Percentiles rank a stretch among this genome's conserved stretches.
Evolutionary conservation across 108 stramenopile species (phyloP).

Genomic region (Asterionellopsis glacialis): DNA sequence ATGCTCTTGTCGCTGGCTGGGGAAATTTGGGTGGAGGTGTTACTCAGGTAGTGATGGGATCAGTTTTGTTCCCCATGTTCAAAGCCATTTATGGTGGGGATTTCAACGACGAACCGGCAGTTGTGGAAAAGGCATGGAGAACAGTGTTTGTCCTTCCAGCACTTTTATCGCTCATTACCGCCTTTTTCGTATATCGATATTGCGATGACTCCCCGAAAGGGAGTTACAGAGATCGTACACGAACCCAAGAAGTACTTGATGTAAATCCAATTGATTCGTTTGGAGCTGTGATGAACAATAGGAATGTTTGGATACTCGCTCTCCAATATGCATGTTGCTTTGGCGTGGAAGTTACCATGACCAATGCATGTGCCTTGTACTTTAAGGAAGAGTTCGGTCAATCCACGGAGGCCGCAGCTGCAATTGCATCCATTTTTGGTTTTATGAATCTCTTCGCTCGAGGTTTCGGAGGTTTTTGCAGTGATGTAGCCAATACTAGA

Average conservation of each 20-base stretch:
- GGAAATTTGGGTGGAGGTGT: conserved; percentile 88
- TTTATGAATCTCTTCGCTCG: conserved; percentile 77
- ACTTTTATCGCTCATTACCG: conserved; percentile 31
- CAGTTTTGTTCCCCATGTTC: conserved; percentile 71
- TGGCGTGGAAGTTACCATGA: conserved; percentile 80
- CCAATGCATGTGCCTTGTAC: conserved; percentile 69
- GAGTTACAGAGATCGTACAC: conserved; percentile 52
- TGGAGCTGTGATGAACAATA: conserved; percentile 29
- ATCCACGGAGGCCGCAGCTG: conserved; percentile 60
- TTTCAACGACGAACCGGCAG: conserved; percentile 2
- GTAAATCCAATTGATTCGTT: conserved; percentile 23
- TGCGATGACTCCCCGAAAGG: conserved; percentile 85
- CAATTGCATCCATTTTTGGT: conserved; percentile 74
- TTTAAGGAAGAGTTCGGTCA: conserved; percentile 73
- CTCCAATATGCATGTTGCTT: conserved; percentile 85
- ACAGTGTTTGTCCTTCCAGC: conserved; percentile 60
- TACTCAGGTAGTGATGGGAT: conserved; percentile 73
- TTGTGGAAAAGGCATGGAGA: conserved; percentile 62
- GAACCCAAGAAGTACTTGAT: conserved; percentile 48
- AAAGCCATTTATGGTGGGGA: conserved; percentile 24
- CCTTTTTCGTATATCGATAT: conserved; percentile 30
- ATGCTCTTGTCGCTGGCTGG: conserved; percentile 88
- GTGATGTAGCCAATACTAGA: conserved; percentile 43
- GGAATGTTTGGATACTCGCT: conserved; percentile 72
- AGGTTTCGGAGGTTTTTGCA: conserved; percentile 56